A percentile compares a stretch with the other conserved stretches of the same genome.
phyloP scores from a whole-genome alignment of 352 stramenopile genomes.

The Globisporangium cylindrosporum region DNA sequence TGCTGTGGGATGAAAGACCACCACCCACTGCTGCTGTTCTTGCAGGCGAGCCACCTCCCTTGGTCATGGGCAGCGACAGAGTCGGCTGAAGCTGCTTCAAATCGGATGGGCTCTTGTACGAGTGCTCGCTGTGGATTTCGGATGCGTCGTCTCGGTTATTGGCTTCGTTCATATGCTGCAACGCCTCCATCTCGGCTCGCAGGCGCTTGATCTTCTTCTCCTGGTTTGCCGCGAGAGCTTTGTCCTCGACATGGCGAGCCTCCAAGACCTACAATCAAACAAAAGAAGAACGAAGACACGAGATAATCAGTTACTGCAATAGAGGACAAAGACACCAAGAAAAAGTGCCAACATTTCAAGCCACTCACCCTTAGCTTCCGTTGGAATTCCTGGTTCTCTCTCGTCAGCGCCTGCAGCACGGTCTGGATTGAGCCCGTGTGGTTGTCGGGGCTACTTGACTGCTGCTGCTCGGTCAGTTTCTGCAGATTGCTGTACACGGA shows the following conservation, averaged over 20 bases:
- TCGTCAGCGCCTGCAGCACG: constrained; percentile 51
- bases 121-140: constrained; percentile 22
- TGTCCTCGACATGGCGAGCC: constrained; percentile 55
- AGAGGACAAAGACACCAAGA: not conserved
- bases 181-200: constrained; percentile 66
- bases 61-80: not conserved
- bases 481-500: constrained; percentile 52
- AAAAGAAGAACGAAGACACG: not conserved
- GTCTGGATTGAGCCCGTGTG: constrained; percentile 29
- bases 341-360: not conserved
- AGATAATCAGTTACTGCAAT: not conserved
- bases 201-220: constrained; percentile 73
- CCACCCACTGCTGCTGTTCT: not conserved
- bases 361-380: constrained; percentile 48
- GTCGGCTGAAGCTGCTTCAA: constrained; percentile 14
- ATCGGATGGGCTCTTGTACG: constrained; percentile 14
- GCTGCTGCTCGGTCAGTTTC: constrained; percentile 45
- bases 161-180: constrained; percentile 65
- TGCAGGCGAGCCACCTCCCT: not conserved
- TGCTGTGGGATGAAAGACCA: constrained; percentile 2
- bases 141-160: constrained; percentile 30
- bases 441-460: constrained; percentile 16
- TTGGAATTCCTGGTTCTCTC: constrained; percentile 68
- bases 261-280: constrained; percentile 46
- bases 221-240: constrained; percentile 43